Evolutionary conservation across 371 early-diverging fungal species (phyloP), one percentile per base, ranked within the genome.

Genomic region (Dichotomocladium elegans): DNA sequence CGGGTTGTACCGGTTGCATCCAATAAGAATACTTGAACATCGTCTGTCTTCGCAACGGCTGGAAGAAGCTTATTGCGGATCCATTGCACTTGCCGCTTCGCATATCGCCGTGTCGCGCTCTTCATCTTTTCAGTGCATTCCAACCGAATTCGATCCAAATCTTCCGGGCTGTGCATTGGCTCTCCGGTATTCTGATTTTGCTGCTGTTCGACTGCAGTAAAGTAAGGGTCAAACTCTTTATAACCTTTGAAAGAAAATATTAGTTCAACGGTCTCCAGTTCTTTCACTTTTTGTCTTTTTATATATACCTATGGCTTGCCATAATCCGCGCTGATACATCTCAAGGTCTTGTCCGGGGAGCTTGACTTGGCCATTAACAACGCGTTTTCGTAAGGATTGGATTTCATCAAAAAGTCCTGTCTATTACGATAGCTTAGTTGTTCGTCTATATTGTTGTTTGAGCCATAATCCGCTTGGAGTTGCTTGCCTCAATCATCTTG

Each of bases 31-130:
- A 90, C 64, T 15, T 73, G 64, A 11, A 83, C 63, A 30, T 62
- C 61, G 3, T 66, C 31, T 3, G 68, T 54, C 22, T 65, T 55
- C 31, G 57, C 45, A 28, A 73, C 47, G 60, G 75, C 55, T 24
- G 87, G 88, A 26, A 91, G 47, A 14, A 94, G 66, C 41, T 92
- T 92, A 63, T 94, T 94, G 35, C 82, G 79, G 21, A 97, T 92
- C 96, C 96, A 97, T 11, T 81, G 68, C 0, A 92, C 81, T 63
- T 97, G 97, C 17, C 85, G 70, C 57, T 90, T 85, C 11, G 97
- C 94, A 66, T 97, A 97, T 49, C 88, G 80, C 40, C 94, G 64
- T 11, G 95, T 97, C 3, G 82, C 86, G 0, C 69, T 61, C 60
- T 94, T 96, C 95, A 97, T 95, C 1, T 69, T 68, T 41, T 90